Evolutionary conservation across 371 early-diverging fungal genomes (phyloP).

Genomic region (Mucor plumbeus): DNA sequence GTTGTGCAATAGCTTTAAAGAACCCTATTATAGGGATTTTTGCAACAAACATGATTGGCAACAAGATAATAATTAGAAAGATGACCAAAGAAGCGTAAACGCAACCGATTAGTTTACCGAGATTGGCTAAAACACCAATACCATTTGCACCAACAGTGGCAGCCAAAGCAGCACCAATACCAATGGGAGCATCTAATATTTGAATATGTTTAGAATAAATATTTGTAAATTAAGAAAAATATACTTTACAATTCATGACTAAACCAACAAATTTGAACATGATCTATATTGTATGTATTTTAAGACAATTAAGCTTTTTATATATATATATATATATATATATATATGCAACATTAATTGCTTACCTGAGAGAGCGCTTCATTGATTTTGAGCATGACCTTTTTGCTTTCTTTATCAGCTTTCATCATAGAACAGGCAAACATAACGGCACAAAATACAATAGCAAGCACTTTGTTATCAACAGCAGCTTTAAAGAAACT

Average conservation of each 20-base stretch:
- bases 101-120: slow-evolving; percentile 74
- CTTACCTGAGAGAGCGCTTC: slow-evolving; percentile 58
- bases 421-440: slow-evolving; percentile 72
- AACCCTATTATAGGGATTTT: slow-evolving; percentile 66
- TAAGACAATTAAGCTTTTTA: not conserved
- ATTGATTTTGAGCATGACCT: slow-evolving; percentile 63
- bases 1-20: slow-evolving; percentile 62
- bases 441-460: slow-evolving; percentile 74
- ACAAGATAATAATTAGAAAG: slow-evolving; percentile 62
- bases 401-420: slow-evolving; percentile 56
- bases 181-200: slow-evolving; percentile 66
- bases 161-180: slow-evolving; percentile 73
- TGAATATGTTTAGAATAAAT: too few species aligned
- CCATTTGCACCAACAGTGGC: slow-evolving; percentile 72
- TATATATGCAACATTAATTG: not conserved
- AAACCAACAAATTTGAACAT: slow-evolving; percentile 76
- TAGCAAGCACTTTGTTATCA: slow-evolving; percentile 63
- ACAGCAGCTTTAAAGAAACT: slow-evolving; percentile 60
- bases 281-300: slow-evolving; percentile 31
- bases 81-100: slow-evolving; percentile 67
- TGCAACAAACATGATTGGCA: slow-evolving; percentile 67
- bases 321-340: too few species aligned
- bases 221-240: too few species aligned
- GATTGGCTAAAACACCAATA: slow-evolving; percentile 60
- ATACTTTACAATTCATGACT: slow-evolving; percentile 60